Percentiles rank a stretch among this genome's conserved stretches.
Evolutionary conservation across 208 protist species (phyloP).

Genomic region (Acanthamoeba healyi): DNA sequence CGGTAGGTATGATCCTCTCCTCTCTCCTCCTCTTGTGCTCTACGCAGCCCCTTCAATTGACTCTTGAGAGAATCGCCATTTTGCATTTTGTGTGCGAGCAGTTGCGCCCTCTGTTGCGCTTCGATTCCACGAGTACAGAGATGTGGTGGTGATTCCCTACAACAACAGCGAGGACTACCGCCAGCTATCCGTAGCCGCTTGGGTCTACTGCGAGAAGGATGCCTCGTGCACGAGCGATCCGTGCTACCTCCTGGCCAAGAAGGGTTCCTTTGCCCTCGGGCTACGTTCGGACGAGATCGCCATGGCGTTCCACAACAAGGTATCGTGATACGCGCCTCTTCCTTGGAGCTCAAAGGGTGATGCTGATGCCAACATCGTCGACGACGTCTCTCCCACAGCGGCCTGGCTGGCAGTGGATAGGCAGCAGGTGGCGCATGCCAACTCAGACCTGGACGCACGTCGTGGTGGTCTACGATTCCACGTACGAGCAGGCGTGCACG

Average conservation of each 20-base stretch:
- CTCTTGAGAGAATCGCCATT: no score
- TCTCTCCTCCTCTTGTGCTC: no score
- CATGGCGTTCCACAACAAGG: conserved; percentile 60
- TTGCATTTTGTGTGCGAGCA: no score
- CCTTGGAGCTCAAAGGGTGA: no score
- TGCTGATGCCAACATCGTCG: neutral
- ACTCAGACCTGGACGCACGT: conserved; percentile 47
- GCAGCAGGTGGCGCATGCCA: conserved; percentile 54
- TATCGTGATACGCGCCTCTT: no score
- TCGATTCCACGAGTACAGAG: conserved; percentile 56
- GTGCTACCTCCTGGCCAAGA: conserved; percentile 63
- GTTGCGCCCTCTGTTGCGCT: conserved; percentile 31
- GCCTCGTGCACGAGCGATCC: neutral
- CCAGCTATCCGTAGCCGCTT: conserved; percentile 45
- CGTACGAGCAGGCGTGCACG: conserved; percentile 31
- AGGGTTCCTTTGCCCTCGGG: conserved; percentile 42
- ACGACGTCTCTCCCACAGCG: neutral
- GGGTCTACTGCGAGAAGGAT: conserved; percentile 61
- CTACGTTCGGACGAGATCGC: conserved; percentile 49
- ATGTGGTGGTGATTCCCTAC: conserved; percentile 50
- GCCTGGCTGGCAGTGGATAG: conserved; percentile 62
- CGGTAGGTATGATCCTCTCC: neutral
- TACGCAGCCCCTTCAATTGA: neutral
- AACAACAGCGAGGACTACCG: conserved; percentile 46
- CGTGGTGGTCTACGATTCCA: conserved; percentile 18